Evolutionary conservation across 2,329 filamentous ascomycete species (phyloP), one percentile per base, ranked within the genome.

Genomic region (Didymellaceae sp.): DNA sequence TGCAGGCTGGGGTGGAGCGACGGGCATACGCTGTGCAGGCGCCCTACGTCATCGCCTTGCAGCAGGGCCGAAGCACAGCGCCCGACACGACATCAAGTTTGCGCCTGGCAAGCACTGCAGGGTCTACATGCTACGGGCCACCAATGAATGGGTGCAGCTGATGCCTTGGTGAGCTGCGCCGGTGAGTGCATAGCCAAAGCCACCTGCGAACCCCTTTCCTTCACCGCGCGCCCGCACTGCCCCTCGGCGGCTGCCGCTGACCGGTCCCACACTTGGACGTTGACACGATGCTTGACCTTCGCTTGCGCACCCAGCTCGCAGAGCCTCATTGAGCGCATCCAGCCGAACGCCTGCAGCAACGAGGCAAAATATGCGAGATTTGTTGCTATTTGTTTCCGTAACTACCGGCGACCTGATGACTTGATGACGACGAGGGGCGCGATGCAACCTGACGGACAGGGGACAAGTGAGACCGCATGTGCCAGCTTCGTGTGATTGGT

Each of bases 21-120:
- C 17, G 28, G 26, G n/a, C 32, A 24, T 43, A 33, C 26, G 43
- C 16, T 52, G 37, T 13, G 25, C 48, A 52, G 42, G 10, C 11
- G 31, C 31, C 14, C 31, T 45, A 52, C 48, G 48, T 52, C 48
- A 52, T 46, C 10, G 22, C 24, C 41, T 45, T 31, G 25, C 41
- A 45, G 35, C 48, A 52, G 35, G 48, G 48, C 42, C 48, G 41
- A 52, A 45, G 35, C 42, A 40, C 37, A 31, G 30, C 41, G 35
- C 48, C 48, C 48, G 42, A 52, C 35, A 20, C 21, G 28, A 40
- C 41, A 51, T 22, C 47, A 45, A 38, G 48, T 37, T 42, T 45
- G 48, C 48, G 42, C 41, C 41, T 20, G 30, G 33, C 14, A 41
- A 40, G 47, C 30, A 20, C 24, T n/a, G n/a, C 39, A 25, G 46